These are phyloP conservation scores for Melampsora americana DNA, from an alignment of 1,284 basidiomycete species.

Conservation along the genomic window DNA sequence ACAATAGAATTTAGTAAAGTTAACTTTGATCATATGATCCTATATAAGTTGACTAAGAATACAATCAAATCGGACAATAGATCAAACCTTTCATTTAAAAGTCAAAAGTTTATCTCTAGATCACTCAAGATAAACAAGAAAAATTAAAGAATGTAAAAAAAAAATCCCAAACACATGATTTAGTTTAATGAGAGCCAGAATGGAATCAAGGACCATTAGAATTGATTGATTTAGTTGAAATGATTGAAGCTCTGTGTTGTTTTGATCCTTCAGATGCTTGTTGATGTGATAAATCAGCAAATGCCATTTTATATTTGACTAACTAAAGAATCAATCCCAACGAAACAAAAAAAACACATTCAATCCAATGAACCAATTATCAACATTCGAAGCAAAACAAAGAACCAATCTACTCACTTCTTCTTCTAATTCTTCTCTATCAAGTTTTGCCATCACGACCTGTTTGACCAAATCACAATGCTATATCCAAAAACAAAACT, in stretches of 20 bases:
- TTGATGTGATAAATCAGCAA: conserved; percentile 27
- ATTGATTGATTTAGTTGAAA: not conserved
- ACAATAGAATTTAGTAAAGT: no score
- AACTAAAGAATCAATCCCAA: conserved; percentile 57
- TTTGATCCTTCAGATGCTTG: conserved; percentile 11
- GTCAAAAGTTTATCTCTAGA: no score
- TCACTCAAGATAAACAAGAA: no score
- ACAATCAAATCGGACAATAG: no score
- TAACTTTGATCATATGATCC: no score
- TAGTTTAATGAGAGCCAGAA: no score
- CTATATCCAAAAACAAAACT: conserved; percentile 45
- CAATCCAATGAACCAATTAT: not conserved
- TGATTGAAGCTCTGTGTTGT: not conserved
- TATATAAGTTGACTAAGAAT: no score
- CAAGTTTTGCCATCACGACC: conserved; percentile 76
- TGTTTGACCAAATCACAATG: conserved; percentile 67
- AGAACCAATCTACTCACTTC: conserved; percentile 56
- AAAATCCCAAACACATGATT: no score
- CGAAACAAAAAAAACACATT: not conserved
- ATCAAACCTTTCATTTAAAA: no score
- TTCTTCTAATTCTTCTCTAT: conserved; percentile 81
- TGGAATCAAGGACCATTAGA: not conserved
- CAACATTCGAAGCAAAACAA: not conserved
- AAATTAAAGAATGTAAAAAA: no score
- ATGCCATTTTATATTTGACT: conserved; percentile 74